A percentile compares a stretch with the other conserved stretches of the same genome.
Evolutionary conservation across 768 basidiomycete genomes (phyloP).

Genomic region (Amanita phalloides): DNA sequence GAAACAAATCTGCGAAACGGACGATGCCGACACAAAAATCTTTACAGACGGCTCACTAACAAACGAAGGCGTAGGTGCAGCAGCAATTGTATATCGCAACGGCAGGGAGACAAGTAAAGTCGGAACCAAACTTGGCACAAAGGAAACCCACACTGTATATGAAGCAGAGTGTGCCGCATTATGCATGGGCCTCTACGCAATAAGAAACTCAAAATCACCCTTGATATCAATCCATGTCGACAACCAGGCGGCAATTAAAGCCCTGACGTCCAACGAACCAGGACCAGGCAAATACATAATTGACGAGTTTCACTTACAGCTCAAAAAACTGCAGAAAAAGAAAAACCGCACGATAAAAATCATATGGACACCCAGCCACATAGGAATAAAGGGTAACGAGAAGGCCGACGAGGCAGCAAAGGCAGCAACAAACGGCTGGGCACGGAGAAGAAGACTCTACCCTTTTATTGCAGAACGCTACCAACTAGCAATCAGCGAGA

Average conservation of each 20-base stretch:
- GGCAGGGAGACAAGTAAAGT: background rate
- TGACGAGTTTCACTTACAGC: background rate
- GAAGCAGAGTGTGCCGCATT: background rate
- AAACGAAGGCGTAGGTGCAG: background rate
- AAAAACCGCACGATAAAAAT: background rate
- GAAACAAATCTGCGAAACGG: background rate
- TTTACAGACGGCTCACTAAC: background rate
- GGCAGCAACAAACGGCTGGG: background rate
- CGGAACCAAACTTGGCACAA: background rate
- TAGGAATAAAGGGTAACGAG: background rate
- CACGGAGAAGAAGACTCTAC: too few relatives aligned
- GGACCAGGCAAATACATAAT: background rate
- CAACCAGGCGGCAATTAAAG: background rate
- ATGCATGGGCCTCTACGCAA: background rate
- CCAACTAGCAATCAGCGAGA: too few relatives aligned
- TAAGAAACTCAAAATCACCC: background rate
- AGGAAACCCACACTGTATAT: background rate
- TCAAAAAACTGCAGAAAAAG: background rate
- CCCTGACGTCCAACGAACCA: too few relatives aligned
- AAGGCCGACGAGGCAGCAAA: background rate
- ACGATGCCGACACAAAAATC: background rate
- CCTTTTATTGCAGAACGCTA: too few relatives aligned
- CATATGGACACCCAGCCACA: background rate
- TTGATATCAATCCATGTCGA: background rate
- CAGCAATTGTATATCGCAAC: background rate